Evolutionary conservation across 176 grass and related monocot species (phyloP), one percentile per base, ranked within the genome.

Genomic region (Bolboschoenus planiculmis): DNA sequence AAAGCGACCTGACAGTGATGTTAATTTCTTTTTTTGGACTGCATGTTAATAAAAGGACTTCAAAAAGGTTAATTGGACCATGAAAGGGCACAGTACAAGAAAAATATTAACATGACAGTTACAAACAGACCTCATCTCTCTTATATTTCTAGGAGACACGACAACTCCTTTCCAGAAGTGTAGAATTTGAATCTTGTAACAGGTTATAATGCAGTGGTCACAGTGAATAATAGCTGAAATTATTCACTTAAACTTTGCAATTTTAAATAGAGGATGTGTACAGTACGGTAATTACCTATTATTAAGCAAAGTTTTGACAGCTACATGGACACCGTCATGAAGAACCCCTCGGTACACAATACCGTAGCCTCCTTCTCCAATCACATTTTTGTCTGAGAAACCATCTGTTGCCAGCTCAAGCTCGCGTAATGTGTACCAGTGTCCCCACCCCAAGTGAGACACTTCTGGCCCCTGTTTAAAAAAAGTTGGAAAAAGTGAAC

Each of bases 391-490:
- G 27, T 90, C 88, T 0, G 88, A 89, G 83, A 98, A 98, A 10
- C 62, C 79, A 53, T 75, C 83, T 20, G 95, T 98, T 71, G 92
- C 92, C 59, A 88, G 81, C 84, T 98, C 92, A 59, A 98, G 90
- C 78, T 98, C 90, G 0, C 90, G 88, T 47, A 98, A 91, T 78
- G 95, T 98, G 95, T 93, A 98, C 95, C 95, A 98, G 77, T 98
- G 95, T 14, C 95, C 95, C 92, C 95, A 98, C 9, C 90, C 95
- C 78, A 93, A 85, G 86, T 93, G 92, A 37, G 95, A 98, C 78
- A 90, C 92, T 86, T 98, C 95, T 20, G 95, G 95, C 0, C 82
- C 92, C 83, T 51, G 39, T 51, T 50, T 16, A 18, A n/a, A n/a
- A n/a, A n/a, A 75, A 33, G 14, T 76, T 75, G 0, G 3, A 75